phyloP scores from a whole-genome alignment of 345 rosid species.

The Carallia brachiata region DNA sequence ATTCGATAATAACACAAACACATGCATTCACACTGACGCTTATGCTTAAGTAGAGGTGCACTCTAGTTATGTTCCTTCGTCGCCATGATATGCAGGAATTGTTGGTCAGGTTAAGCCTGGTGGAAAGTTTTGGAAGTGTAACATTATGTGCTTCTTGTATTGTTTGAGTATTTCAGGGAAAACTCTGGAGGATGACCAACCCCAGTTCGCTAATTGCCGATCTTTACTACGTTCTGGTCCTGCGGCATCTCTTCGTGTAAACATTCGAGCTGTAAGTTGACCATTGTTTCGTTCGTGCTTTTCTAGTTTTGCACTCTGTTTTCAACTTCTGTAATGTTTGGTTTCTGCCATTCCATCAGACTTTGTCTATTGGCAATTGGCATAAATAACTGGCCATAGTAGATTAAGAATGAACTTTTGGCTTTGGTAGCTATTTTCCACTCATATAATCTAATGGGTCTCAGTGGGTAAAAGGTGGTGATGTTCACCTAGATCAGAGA shows the following conservation, averaged over 20 bases:
- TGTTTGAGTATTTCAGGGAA: conserved; percentile 35
- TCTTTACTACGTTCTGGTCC: background rate
- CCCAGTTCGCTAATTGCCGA: conserved; percentile 2
- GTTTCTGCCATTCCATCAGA: no score
- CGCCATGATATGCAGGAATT: background rate
- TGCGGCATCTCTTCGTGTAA: conserved; percentile 2
- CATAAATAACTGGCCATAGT: no score
- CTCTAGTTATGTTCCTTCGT: background rate
- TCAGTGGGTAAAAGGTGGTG: no score
- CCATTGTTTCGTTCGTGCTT: conserved; percentile 14
- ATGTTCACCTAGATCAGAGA: no score
- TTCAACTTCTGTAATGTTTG: background rate
- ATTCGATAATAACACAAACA: no score
- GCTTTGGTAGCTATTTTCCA: no score
- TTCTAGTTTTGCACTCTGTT: background rate
- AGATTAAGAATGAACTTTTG: no score
- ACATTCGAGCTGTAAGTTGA: conserved; percentile 6
- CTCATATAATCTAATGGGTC: no score
- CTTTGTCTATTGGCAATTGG: no score
- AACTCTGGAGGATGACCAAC: conserved; percentile 51
- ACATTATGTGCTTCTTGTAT: conserved; percentile 8
- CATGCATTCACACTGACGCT: no score
- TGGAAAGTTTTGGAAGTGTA: background rate
- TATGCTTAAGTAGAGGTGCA: no score
- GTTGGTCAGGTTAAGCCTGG: background rate